These are phyloP conservation scores for Diaporthe destruens DNA, from an alignment of 2,329 filamentous ascomycete species.

Conservation along the genomic window DNA sequence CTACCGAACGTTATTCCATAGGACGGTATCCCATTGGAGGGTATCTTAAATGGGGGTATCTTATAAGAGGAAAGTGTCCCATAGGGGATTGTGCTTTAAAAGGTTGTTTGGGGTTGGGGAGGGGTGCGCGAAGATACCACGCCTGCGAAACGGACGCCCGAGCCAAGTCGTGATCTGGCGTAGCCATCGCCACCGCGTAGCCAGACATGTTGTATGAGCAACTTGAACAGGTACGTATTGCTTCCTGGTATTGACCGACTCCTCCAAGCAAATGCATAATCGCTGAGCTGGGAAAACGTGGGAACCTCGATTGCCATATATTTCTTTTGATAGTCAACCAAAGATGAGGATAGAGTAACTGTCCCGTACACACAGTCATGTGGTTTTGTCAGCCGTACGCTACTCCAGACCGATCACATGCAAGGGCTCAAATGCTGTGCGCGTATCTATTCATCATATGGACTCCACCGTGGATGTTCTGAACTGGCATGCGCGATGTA, in stretches of 20 bases:
- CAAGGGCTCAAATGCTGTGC: neutral
- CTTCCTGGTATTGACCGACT: neutral
- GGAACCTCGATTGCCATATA: no score
- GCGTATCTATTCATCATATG: no score
- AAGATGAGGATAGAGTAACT: neutral
- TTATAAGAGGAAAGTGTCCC: no score
- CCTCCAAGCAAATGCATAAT: neutral
- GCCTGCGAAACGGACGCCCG: no score
- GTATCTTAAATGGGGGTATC: no score
- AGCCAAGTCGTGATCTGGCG: neutral
- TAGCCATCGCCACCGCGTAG: neutral
- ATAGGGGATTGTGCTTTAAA: no score
- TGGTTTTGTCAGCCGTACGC: neutral
- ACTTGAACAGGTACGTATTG: neutral
- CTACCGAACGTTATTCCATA: no score
- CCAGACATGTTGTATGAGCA: neutral
- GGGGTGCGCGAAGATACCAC: no score
- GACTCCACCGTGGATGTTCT: no score
- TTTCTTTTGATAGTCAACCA: neutral
- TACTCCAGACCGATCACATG: neutral
- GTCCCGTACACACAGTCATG: neutral
- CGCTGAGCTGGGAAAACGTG: neutral
- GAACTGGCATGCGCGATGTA: no score
- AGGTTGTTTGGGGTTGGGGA: no score
- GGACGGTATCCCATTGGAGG: no score